Evolutionary conservation across 257 asterid genomes (phyloP), one percentile per base, ranked within the genome.

Genomic region (Solanum etuberosum): DNA sequence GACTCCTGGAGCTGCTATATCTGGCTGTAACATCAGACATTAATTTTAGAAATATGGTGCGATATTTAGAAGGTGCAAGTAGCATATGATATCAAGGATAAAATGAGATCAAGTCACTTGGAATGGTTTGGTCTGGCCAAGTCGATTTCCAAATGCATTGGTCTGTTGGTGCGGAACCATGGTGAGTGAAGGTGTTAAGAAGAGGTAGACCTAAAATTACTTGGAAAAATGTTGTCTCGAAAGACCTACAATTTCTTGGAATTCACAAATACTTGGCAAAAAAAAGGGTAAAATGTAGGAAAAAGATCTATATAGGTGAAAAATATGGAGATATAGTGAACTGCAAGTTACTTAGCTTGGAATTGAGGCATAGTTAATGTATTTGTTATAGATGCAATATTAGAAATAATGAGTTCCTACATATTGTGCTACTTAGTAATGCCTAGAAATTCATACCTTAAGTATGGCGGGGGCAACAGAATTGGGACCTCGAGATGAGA

Each of bases 1-100:
- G 48, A 89, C 91, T 83, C 94, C 92, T 6, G 94, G 94, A 27
- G 94, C 94, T 68, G 91, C 91, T 68, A 92, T 84, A 59, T 92
- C 94, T 1, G 92, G 94, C 94, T 90, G 87, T 68, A 80, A 71
- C 34, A 10, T 83, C 29, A 12, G 5, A 83, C 20, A 34, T 8
- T 29, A 32, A 51, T 1, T 25, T 74, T 37, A 74, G 6, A 37
- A 59, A 54, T 37, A 57, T 10, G 35, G n/a, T 51, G 54, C 20
- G 54, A 46, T 46, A 46, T 46, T 46, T 46, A 46, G 54, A 46
- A 46, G 54, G 18, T 46, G 10, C n/a, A 51, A 51, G n/a, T 51
- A 51, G n/a, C n/a, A 51, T 0, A 1, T 6, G 59, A 48, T 51
- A 18, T 51, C n/a, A 51, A 16, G 23, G 54, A 46, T 46, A 46